Conservation (phyloP, 306 rosid species). For the Glycine tomentella region DNA sequence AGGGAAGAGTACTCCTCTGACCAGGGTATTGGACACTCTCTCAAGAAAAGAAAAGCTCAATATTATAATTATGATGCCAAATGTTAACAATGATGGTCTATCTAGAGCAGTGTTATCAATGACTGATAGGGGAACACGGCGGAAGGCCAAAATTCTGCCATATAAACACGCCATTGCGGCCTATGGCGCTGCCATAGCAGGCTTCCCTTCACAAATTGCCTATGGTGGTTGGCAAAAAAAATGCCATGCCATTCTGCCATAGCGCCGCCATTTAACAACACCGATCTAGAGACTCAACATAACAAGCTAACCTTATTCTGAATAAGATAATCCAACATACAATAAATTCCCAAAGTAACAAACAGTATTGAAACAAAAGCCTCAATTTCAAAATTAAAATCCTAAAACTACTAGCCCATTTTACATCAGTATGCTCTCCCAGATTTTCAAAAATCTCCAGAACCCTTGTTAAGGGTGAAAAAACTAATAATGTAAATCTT, state of each 20-base stretch:
- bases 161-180: no score
- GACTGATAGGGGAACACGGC: no score
- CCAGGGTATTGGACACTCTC: background rate
- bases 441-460: conserved; percentile 16
- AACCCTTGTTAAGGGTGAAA: background rate
- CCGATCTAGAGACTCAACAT: background rate
- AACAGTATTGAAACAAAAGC: background rate
- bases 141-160: no score
- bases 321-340: background rate
- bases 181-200: no score
- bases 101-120: background rate
- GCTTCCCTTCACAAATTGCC: no score
- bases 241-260: no score
- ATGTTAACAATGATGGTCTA: background rate
- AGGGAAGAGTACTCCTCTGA: background rate
- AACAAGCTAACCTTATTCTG: background rate
- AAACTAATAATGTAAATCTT: background rate
- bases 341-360: background rate
- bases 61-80: background rate
- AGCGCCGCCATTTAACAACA: no score
- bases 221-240: no score
- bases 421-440: conserved; percentile 8
- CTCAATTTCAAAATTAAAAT: background rate
- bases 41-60: background rate
- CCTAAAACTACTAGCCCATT: background rate